Percentiles rank a stretch among this genome's conserved stretches.
phyloP scores from a whole-genome alignment of 2,329 filamentous ascomycete genomes.

The Aspergillus japonicus region DNA sequence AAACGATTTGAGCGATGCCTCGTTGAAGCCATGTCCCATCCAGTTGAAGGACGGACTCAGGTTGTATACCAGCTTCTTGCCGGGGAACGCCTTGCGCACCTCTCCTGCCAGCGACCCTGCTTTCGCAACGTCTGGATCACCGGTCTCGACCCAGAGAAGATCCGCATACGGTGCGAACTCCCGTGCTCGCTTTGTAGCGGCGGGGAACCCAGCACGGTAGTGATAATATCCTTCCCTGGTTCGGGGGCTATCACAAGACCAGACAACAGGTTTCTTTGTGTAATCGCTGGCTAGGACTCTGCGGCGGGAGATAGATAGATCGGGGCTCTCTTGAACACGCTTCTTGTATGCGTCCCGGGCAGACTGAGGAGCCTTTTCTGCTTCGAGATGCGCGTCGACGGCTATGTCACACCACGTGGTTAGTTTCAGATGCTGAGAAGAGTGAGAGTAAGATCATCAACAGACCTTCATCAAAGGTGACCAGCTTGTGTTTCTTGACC shows the following conservation, averaged over 20 bases:
- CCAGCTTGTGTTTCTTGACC: constrained; percentile 80
- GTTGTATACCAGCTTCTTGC: constrained; percentile 94
- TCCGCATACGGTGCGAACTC: constrained; percentile 91
- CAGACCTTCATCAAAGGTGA: constrained; percentile 81
- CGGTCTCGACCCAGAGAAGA: constrained; percentile 95
- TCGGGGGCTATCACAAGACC: constrained; percentile 87
- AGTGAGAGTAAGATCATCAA: background rate
- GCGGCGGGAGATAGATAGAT: constrained; percentile 76
- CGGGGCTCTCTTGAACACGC: constrained; percentile 61
- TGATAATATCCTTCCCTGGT: constrained; percentile 73
- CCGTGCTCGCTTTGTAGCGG: constrained; percentile 89
- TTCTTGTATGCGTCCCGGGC: constrained; percentile 67
- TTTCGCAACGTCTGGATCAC: constrained; percentile 77
- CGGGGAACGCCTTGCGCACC: constrained; percentile 68
- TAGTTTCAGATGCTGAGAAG: constrained; percentile 6
- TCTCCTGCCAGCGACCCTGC: constrained; percentile 72
- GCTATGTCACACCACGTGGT: constrained; percentile 46
- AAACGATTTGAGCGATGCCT: constrained; percentile 80
- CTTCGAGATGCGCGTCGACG: constrained; percentile 69
- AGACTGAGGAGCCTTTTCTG: constrained; percentile 62
- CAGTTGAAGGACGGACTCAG: constrained; percentile 97
- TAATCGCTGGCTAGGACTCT: constrained; percentile 68
- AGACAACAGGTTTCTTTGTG: constrained; percentile 68
- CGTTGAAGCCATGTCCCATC: constrained; percentile 90
- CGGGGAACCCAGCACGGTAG: constrained; percentile 68